Evolutionary conservation across 2,329 filamentous ascomycete species (phyloP).

Genomic region (Aspergillus fumigatus): DNA sequence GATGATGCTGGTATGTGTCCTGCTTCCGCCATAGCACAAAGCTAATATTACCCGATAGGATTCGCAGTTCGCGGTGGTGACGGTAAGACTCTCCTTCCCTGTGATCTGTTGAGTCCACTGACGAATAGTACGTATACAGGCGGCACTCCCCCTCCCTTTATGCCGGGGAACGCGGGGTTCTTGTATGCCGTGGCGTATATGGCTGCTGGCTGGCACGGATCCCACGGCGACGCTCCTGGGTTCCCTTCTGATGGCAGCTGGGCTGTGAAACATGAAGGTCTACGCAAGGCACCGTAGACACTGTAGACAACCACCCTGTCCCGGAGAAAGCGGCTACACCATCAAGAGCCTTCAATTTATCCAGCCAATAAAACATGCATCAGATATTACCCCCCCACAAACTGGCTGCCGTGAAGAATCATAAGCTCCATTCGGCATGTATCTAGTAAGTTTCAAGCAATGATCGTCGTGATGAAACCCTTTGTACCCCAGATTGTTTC

Average conservation of each 20-base stretch:
- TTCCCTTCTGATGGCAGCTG: constrained; percentile 10
- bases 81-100: not conserved
- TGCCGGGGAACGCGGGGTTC: constrained; percentile 13
- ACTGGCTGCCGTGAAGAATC: not conserved
- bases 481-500: constrained; percentile 1
- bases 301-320: not conserved
- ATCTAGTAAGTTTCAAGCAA: not conserved
- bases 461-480: constrained; percentile 4
- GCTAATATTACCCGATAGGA: constrained; percentile 1
- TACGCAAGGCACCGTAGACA: constrained; percentile 5
- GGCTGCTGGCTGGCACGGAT: constrained; percentile 12
- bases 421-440: not conserved
- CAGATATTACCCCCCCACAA: not conserved
- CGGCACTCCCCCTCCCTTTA: constrained; percentile 13
- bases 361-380: not conserved
- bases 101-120: not conserved
- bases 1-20: constrained; percentile 12
- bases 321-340: not conserved
- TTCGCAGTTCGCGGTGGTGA: constrained; percentile 12
- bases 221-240: constrained; percentile 6
- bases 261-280: constrained; percentile 9
- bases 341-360: not conserved
- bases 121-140: not conserved
- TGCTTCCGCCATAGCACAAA: not conserved
- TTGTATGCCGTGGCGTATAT: constrained; percentile 15